Conservation (phyloP, 495 filamentous ascomycete species). For the Aspergillus funiculosus region DNA sequence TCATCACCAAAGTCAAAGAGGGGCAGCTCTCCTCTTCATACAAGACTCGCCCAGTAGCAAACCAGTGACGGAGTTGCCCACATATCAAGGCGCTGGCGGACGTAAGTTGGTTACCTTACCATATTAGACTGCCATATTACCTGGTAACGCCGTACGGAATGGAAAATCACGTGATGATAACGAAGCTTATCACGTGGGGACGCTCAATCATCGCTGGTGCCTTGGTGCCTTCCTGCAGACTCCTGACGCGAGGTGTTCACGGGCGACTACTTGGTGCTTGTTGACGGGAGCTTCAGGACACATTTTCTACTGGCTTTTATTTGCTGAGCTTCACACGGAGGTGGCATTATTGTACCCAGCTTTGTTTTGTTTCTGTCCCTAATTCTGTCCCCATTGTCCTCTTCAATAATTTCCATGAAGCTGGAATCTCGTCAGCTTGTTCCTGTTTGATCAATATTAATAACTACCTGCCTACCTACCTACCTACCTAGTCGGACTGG, state of each 20-base stretch:
- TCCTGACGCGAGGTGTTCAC: background rate
- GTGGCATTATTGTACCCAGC: background rate
- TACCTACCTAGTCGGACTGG: conserved; percentile 1
- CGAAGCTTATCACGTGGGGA: conserved; percentile 30
- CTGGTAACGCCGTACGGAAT: background rate
- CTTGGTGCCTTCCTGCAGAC: conserved; percentile 27
- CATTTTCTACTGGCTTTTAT: conserved; percentile 3
- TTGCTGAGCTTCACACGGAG: background rate
- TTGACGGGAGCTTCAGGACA: too few relatives aligned
- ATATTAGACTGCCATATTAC: background rate
- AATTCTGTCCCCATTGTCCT: background rate
- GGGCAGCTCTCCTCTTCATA: conserved; percentile 16
- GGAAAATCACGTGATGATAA: conserved; percentile 24
- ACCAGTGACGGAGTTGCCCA: background rate
- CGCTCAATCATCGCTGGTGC: conserved; percentile 25
- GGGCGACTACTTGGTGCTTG: too few relatives aligned
- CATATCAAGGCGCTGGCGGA: background rate
- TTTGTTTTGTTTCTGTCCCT: background rate
- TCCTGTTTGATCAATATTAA: conserved; percentile 10
- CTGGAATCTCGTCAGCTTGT: conserved; percentile 14
- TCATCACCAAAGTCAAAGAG: conserved; percentile 22
- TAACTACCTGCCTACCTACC: conserved; percentile 3
- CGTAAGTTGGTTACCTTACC: conserved; percentile 5
- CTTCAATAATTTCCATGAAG: conserved; percentile 14
- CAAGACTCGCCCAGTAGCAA: conserved; percentile 14